A percentile compares a stretch with the other conserved stretches of the same genome.
Conservation (phyloP, 177 flowering plant species). For the Vitis hybrid region DNA sequence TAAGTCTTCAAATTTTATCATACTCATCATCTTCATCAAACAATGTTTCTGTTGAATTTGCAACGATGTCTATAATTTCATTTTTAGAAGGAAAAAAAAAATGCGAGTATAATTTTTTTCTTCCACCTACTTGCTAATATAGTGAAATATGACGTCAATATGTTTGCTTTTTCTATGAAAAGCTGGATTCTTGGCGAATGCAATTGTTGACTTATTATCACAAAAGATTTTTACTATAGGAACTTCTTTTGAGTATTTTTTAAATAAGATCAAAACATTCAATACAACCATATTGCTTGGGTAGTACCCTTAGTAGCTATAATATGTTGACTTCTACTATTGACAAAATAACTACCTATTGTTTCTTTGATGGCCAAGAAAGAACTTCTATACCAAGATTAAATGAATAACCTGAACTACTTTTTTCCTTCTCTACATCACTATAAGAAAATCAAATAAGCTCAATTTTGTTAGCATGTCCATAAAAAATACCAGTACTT, state of each 20-base stretch:
- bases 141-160: conserved; percentile 13
- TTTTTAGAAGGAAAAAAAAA: not conserved
- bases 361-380: not conserved
- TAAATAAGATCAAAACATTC: conserved; percentile 3
- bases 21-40: too few relatives aligned
- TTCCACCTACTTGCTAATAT: not conserved
- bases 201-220: conserved; percentile 8
- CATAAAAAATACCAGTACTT: too few relatives aligned
- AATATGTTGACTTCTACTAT: not conserved
- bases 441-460: conserved; percentile 6
- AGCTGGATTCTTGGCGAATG: conserved; percentile 11
- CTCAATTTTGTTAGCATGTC: too few relatives aligned
- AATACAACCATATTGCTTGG: conserved; percentile 1
- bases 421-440: conserved; percentile 7
- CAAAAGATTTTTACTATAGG: conserved; percentile 1
- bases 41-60: not conserved
- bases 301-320: not conserved
- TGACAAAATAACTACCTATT: not conserved
- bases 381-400: not conserved
- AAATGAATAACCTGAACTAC: conserved; percentile 4
- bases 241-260: not conserved
- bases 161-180: conserved; percentile 21
- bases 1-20: too few relatives aligned
- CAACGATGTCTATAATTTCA: not conserved
- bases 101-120: not conserved